Percentiles rank a stretch among this genome's conserved stretches.
phyloP scores from a whole-genome alignment of 352 stramenopile species.

The Globisporangium megalacanthum region DNA sequence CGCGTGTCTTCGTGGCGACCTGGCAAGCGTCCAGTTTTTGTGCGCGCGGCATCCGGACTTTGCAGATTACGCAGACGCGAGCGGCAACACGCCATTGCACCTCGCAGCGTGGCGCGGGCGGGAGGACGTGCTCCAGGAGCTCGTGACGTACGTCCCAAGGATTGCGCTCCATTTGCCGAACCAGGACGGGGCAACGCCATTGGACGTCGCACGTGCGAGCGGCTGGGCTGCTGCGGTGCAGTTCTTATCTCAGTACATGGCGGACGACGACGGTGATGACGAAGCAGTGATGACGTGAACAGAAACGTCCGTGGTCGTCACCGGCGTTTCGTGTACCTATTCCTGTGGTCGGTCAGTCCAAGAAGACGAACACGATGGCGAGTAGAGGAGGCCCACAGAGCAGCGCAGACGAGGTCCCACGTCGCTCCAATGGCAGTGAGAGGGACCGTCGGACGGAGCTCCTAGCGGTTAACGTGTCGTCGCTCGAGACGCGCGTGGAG shows the following conservation, averaged over 20 bases:
- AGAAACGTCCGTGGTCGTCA: no score
- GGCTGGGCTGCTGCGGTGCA: conserved; percentile 16
- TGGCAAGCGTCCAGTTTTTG: conserved; percentile 45
- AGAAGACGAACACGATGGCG: background rate
- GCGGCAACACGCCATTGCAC: conserved; percentile 66
- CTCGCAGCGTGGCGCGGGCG: conserved; percentile 44
- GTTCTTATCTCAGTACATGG: conserved; percentile 18
- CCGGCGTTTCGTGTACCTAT: background rate
- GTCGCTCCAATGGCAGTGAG: conserved; percentile 2
- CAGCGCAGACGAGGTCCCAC: background rate
- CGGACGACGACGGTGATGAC: background rate
- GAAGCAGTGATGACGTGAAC: background rate
- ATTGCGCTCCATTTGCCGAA: conserved; percentile 58
- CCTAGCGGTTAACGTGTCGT: conserved; percentile 39
- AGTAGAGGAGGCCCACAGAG: background rate
- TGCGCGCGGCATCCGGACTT: conserved; percentile 51
- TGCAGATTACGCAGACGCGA: conserved; percentile 57
- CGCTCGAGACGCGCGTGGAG: conserved; percentile 45
- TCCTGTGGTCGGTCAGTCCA: background rate
- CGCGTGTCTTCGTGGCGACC: conserved; percentile 46
- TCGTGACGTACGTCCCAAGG: conserved; percentile 30
- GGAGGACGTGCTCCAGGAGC: conserved; percentile 19
- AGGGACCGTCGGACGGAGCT: conserved; percentile 37
- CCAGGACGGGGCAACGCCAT: conserved; percentile 34
- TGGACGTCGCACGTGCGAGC: conserved; percentile 33